phyloP scores from a whole-genome alignment of 2,329 filamentous ascomycete species.

The Ustilaginoidea virens region DNA sequence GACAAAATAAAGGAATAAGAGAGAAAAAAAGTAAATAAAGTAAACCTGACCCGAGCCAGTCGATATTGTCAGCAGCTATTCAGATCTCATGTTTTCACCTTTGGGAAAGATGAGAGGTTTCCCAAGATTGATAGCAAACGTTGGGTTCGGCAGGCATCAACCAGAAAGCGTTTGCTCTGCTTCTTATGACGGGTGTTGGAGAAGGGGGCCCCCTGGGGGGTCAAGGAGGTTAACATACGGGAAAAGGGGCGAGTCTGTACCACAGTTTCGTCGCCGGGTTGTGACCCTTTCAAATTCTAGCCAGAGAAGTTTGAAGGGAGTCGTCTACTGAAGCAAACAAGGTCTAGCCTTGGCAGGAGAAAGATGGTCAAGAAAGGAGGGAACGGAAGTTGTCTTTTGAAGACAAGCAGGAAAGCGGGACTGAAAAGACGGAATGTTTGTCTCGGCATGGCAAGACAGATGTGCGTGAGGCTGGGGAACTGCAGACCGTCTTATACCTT shows the following conservation, averaged over 20 bases:
- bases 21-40: too few species aligned
- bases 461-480: constrained; percentile 1
- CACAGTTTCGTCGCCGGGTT: constrained; percentile 6
- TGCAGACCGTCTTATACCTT: constrained; percentile 6
- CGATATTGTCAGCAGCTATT: too few species aligned
- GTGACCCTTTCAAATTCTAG: constrained; percentile 4
- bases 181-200: too few species aligned
- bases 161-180: too few species aligned
- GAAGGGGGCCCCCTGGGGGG: too few species aligned
- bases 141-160: too few species aligned
- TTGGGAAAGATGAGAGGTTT: too few species aligned
- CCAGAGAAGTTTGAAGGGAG: constrained; percentile 11
- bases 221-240: not conserved
- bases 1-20: too few species aligned
- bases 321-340: constrained; percentile 9
- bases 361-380: constrained; percentile 6
- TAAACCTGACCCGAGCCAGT: too few species aligned
- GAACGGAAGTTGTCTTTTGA: constrained; percentile 18
- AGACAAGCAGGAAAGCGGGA: constrained; percentile 11
- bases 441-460: constrained; percentile 3
- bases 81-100: too few species aligned
- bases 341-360: constrained; percentile 20
- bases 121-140: too few species aligned
- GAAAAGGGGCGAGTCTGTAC: not conserved
- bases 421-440: constrained; percentile 3